A percentile compares a stretch with the other conserved stretches of the same genome.
phyloP scores from a whole-genome alignment of 352 stramenopile genomes.

The Pythium vanterpoolii region DNA sequence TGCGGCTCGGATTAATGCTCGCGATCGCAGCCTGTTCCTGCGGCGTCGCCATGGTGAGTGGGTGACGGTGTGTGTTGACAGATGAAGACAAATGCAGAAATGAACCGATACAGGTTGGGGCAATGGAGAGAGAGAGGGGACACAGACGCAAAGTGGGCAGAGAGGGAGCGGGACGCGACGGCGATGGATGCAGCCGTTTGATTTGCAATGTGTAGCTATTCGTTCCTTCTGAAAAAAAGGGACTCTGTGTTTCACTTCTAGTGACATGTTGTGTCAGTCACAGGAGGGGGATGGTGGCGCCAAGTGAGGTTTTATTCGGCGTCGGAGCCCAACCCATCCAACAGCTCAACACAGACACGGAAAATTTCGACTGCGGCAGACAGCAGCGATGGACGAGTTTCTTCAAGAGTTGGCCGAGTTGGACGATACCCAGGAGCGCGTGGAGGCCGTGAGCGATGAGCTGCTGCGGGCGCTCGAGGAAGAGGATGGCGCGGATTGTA shows the following conservation, averaged over 20 bases:
- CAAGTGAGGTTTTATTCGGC: conserved; percentile 11
- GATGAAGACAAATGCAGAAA: no score
- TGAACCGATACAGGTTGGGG: no score
- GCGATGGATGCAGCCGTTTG: not conserved
- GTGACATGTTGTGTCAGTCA: conserved; percentile 9
- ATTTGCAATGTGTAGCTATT: not conserved
- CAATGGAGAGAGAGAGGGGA: not conserved
- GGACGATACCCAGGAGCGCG: conserved; percentile 81
- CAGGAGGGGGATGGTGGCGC: no score
- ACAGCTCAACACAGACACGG: conserved; percentile 4
- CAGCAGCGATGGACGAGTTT: conserved; percentile 62
- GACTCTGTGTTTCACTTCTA: not conserved
- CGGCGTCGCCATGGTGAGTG: conserved; percentile 32
- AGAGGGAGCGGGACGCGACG: not conserved
- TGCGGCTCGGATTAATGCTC: conserved; percentile 64
- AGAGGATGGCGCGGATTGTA: conserved; percentile 23
- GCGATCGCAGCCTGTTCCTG: conserved; percentile 45
- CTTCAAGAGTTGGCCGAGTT: conserved; percentile 67
- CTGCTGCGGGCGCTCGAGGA: conserved; percentile 49
- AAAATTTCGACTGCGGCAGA: not conserved
- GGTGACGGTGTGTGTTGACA: not conserved
- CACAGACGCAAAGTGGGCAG: not conserved
- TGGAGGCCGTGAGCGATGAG: conserved; percentile 75
- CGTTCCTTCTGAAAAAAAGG: no score
- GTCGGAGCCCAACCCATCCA: not conserved